Evolutionary conservation across 2,329 filamentous ascomycete species (phyloP).

Genomic region (Phaeosphaeria sp.): DNA sequence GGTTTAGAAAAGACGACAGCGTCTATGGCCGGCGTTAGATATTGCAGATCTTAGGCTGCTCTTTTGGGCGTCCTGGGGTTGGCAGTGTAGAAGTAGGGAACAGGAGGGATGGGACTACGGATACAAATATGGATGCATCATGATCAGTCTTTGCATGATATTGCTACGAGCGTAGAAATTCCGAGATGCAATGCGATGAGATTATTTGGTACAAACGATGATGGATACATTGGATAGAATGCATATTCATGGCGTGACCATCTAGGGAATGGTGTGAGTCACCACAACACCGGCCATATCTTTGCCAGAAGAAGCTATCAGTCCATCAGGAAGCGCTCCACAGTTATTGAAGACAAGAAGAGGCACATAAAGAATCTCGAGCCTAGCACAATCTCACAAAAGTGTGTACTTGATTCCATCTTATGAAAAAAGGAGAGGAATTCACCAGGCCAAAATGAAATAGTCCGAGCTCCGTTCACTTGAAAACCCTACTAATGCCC

Average conservation of each 20-base stretch:
- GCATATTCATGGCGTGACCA: no score
- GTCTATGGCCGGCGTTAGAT: slow-evolving; percentile 49
- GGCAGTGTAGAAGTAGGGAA: neutral
- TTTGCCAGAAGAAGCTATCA: no score
- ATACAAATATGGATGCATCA: no score
- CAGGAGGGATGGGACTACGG: neutral
- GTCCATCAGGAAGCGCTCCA: no score
- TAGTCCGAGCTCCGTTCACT: neutral
- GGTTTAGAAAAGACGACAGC: slow-evolving; percentile 45
- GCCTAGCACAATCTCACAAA: no score
- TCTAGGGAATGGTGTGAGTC: no score
- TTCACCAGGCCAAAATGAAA: neutral
- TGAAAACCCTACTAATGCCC: slow-evolving; percentile 2
- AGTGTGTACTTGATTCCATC: no score
- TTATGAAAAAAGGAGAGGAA: no score
- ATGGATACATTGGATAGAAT: neutral
- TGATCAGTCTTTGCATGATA: neutral
- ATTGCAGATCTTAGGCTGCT: neutral
- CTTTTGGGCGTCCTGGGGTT: neutral
- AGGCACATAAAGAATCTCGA: no score
- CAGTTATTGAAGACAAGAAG: no score
- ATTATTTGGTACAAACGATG: neutral
- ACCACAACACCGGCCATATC: no score
- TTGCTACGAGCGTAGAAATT: neutral
- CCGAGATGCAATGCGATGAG: neutral